Percentiles rank a stretch among this genome's conserved stretches.
These are phyloP conservation scores for Colletotrichum salicis DNA, from an alignment of 2,329 filamentous ascomycete genomes.

Conservation along the genomic window DNA sequence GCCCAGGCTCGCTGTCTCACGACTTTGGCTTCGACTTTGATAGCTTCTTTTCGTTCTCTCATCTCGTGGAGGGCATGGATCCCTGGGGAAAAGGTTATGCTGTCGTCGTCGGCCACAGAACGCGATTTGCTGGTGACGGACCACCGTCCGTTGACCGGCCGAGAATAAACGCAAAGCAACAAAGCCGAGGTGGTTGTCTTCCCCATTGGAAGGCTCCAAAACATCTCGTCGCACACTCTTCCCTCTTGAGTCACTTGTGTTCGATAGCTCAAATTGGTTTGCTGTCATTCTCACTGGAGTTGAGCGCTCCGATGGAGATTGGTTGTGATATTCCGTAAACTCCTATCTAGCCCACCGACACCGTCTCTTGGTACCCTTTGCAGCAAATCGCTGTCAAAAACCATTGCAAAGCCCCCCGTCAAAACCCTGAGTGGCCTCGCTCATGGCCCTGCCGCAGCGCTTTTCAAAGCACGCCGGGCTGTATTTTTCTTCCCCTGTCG, in stretches of 20 bases:
- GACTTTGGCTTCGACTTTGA: conserved; percentile 10
- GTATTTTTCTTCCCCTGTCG: not conserved
- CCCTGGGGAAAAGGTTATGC: not conserved
- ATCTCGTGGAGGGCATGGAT: not conserved
- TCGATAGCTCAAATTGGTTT: not conserved
- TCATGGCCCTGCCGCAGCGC: conserved; percentile 20
- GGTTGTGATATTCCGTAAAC: conserved; percentile 29
- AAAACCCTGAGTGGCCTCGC: conserved; percentile 23
- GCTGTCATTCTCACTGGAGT: not conserved
- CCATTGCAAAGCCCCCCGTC: conserved; percentile 24
- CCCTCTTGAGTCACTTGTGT: not conserved
- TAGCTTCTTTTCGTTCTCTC: not conserved
- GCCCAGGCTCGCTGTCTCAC: not conserved
- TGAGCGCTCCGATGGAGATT: conserved; percentile 7
- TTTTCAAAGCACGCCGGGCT: conserved; percentile 10
- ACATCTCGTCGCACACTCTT: not conserved
- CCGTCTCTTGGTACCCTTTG: conserved; percentile 17
- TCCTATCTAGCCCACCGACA: conserved; percentile 30
- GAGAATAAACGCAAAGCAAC: not conserved
- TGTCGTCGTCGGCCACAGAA: not conserved
- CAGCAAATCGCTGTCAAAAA: conserved; percentile 28
- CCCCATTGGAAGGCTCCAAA: not conserved
- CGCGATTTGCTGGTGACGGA: not conserved
- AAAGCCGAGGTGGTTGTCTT: not conserved
- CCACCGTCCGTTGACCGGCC: not conserved